These are phyloP conservation scores for Vaucheria bursata DNA, from an alignment of 352 stramenopile species.

Conservation along the genomic window DNA sequence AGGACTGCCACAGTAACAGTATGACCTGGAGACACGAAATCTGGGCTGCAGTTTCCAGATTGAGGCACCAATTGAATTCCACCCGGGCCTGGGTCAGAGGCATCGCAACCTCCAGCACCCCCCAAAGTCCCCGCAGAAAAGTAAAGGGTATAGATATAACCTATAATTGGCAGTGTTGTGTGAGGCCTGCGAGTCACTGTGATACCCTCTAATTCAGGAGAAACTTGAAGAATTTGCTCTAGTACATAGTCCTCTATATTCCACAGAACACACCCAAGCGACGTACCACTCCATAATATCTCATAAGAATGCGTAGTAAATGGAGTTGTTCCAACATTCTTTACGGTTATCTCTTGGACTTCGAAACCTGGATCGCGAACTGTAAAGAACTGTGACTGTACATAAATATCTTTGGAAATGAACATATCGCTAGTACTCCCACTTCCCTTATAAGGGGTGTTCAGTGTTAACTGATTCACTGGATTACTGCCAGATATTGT, in stretches of 20 bases:
- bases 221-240: slow-evolving; percentile 36
- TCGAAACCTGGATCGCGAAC: slow-evolving; percentile 52
- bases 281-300: not conserved
- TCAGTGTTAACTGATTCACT: slow-evolving; percentile 43
- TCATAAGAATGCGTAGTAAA: slow-evolving; percentile 32
- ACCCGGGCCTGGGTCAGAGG: slow-evolving; percentile 28
- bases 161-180: slow-evolving; percentile 53
- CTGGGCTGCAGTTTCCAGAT: too few relatives aligned
- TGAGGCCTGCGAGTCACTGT: slow-evolving; percentile 58
- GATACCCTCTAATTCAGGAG: slow-evolving; percentile 36
- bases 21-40: slow-evolving; percentile 1
- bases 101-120: slow-evolving; percentile 35
- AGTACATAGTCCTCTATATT: slow-evolving; percentile 55
- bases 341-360: slow-evolving; percentile 55
- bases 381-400: slow-evolving; percentile 53
- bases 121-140: slow-evolving; percentile 47
- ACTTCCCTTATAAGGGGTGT: slow-evolving; percentile 19
- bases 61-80: slow-evolving; percentile 13
- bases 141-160: slow-evolving; percentile 61
- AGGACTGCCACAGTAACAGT: slow-evolving; percentile 18
- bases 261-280: slow-evolving; percentile 48
- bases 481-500: slow-evolving; percentile 21
- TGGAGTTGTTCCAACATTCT: slow-evolving; percentile 47
- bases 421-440: slow-evolving; percentile 26
- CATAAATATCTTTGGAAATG: slow-evolving; percentile 25